phyloP scores from a whole-genome alignment of 2,329 filamentous ascomycete genomes.

The Mariannaea elegans region DNA sequence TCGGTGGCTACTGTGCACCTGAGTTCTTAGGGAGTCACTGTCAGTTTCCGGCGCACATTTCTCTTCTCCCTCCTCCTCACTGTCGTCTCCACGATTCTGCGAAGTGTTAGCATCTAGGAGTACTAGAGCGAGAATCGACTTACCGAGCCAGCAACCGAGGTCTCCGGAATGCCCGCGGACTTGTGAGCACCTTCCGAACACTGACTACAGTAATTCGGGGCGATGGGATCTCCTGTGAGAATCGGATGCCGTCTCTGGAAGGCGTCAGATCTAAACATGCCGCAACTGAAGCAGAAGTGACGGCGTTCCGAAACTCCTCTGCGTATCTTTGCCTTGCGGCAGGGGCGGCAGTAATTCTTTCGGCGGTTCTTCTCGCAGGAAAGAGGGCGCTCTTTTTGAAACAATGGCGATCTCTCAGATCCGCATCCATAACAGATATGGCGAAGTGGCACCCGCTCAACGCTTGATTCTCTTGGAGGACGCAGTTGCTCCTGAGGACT shows the following conservation, averaged over 20 bases:
- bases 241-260: slow-evolving; percentile 46
- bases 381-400: slow-evolving; percentile 47
- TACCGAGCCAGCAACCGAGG: slow-evolving; percentile 40
- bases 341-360: slow-evolving; percentile 48
- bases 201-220: slow-evolving; percentile 45
- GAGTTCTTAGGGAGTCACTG: slow-evolving; percentile 8
- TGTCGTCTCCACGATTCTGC: neutral
- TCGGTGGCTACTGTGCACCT: neutral
- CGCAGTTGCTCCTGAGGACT: neutral
- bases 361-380: slow-evolving; percentile 31
- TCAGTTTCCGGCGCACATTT: neutral
- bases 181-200: slow-evolving; percentile 39
- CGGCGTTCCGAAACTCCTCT: slow-evolving; percentile 34
- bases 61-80: neutral
- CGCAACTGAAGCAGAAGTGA: slow-evolving; percentile 56
- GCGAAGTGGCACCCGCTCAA: slow-evolving; percentile 30
- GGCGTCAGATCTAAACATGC: slow-evolving; percentile 49
- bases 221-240: slow-evolving; percentile 36
- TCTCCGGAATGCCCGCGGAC: slow-evolving; percentile 36
- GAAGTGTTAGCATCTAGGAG: neutral
- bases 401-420: slow-evolving; percentile 44
- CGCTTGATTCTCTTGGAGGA: slow-evolving; percentile 30
- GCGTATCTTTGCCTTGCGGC: slow-evolving; percentile 40
- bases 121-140: slow-evolving; percentile 15
- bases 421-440: slow-evolving; percentile 51